Evolutionary conservation across 176 grass and related monocot species (phyloP).

Genomic region (Stipa capillata): DNA sequence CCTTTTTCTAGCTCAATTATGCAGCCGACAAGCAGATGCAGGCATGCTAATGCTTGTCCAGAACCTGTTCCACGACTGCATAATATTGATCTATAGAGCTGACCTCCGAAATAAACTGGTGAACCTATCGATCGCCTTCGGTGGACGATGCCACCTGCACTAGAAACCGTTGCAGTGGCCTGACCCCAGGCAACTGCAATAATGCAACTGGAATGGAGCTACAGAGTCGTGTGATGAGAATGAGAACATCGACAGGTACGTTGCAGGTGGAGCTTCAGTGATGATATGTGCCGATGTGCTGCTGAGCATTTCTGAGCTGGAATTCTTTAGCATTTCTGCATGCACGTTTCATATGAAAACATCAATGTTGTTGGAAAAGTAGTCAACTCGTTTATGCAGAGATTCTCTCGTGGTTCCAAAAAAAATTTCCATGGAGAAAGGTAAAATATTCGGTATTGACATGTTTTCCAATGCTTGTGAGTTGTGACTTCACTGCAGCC

Average conservation of each 20-base stretch:
- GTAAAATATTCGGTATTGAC: neutral
- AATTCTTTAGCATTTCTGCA: neutral
- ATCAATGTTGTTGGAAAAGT: no score
- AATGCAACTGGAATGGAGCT: neutral
- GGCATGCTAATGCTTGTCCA: neutral
- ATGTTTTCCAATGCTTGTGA: neutral
- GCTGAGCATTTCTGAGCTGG: neutral
- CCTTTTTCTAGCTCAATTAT: constrained; percentile 36
- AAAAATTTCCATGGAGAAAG: no score
- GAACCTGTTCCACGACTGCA: neutral
- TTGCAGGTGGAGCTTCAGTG: neutral
- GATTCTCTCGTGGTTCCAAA: neutral
- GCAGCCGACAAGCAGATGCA: constrained; percentile 17
- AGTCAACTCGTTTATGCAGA: no score
- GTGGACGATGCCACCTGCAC: neutral
- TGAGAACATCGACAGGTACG: no score
- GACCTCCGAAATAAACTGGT: constrained; percentile 9
- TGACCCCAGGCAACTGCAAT: neutral
- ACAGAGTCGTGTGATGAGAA: no score
- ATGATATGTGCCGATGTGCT: neutral
- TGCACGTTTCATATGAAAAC: neutral
- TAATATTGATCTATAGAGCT: constrained; percentile 14
- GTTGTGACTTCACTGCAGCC: neutral
- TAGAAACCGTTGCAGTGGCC: neutral
- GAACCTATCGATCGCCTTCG: neutral